phyloP scores from a whole-genome alignment of 495 filamentous ascomycete genomes.

The Parathielavia appendiculata region DNA sequence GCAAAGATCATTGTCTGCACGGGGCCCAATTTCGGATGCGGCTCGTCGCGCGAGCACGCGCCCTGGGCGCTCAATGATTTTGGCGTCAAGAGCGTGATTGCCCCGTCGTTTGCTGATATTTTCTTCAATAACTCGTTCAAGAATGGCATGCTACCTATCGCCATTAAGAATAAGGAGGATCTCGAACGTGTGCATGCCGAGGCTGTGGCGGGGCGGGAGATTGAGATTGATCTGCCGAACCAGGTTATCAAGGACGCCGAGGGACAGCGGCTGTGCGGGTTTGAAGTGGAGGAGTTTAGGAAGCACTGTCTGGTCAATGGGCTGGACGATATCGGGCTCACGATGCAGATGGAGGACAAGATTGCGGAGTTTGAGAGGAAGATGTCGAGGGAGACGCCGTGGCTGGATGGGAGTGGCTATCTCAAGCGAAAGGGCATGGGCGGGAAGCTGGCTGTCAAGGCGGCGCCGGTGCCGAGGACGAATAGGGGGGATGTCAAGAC shows the following conservation, averaged over 20 bases:
- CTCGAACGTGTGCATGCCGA: conserved; percentile 71
- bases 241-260: conserved; percentile 73
- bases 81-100: conserved; percentile 89
- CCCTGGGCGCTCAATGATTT: conserved; percentile 97
- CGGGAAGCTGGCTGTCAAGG: conserved; percentile 69
- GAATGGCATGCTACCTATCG: conserved; percentile 95
- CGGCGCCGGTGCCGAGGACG: conserved; percentile 80
- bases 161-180: conserved; percentile 60
- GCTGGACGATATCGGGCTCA: conserved; percentile 92
- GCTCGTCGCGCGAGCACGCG: conserved; percentile 88
- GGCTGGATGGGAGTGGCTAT: conserved; percentile 87
- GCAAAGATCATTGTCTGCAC: conserved; percentile 92
- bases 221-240: conserved; percentile 86
- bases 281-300: conserved; percentile 86
- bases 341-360: conserved; percentile 85
- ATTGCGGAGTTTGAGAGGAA: conserved; percentile 77
- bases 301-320: conserved; percentile 94
- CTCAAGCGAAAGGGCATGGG: conserved; percentile 62
- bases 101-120: conserved; percentile 90
- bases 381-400: conserved; percentile 74
- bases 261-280: conserved; percentile 66
- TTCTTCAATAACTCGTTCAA: conserved; percentile 99
- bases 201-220: conserved; percentile 73
- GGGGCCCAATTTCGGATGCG: conserved; percentile 93
- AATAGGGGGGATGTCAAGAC: conserved; percentile 79